Evolutionary conservation across 2,329 filamentous ascomycete species (phyloP).

Genomic region (Colletotrichum aenigma): DNA sequence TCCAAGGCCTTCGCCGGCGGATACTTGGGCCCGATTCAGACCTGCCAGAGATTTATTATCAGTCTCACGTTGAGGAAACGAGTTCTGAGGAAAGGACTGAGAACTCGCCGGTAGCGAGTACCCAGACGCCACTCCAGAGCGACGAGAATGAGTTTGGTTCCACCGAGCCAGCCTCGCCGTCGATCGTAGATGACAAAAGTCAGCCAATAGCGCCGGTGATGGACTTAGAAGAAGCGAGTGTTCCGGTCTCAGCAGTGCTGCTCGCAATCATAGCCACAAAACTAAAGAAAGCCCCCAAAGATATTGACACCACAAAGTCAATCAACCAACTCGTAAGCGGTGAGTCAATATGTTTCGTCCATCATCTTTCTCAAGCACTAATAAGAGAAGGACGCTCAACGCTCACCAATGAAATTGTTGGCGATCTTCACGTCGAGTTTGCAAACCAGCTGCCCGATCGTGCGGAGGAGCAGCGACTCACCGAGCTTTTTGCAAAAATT

Average conservation of each 20-base stretch:
- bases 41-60: constrained; percentile 98
- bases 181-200: not conserved
- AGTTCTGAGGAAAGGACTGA: not conserved
- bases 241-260: constrained; percentile 87
- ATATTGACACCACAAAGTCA: constrained; percentile 91
- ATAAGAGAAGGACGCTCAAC: constrained; percentile 85
- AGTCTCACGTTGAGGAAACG: constrained; percentile 80
- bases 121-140: not conserved
- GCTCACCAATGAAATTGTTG: constrained; percentile 96
- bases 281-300: constrained; percentile 88
- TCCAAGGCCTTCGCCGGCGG: constrained; percentile 92
- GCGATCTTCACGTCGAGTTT: constrained; percentile 97
- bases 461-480: constrained; percentile 93
- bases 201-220: constrained; percentile 47
- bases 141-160: not conserved
- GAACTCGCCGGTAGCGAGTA: not conserved
- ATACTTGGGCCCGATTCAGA: constrained; percentile 99
- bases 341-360: constrained; percentile 48
- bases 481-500: constrained; percentile 60
- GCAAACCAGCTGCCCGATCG: constrained; percentile 91
- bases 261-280: constrained; percentile 94
- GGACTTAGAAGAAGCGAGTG: constrained; percentile 81
- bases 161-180: not conserved
- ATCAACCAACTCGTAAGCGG: constrained; percentile 98
- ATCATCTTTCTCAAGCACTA: not conserved